Conservation (phyloP, 192 early-diverging fungal genomes). For the Coemansia sp. region DNA sequence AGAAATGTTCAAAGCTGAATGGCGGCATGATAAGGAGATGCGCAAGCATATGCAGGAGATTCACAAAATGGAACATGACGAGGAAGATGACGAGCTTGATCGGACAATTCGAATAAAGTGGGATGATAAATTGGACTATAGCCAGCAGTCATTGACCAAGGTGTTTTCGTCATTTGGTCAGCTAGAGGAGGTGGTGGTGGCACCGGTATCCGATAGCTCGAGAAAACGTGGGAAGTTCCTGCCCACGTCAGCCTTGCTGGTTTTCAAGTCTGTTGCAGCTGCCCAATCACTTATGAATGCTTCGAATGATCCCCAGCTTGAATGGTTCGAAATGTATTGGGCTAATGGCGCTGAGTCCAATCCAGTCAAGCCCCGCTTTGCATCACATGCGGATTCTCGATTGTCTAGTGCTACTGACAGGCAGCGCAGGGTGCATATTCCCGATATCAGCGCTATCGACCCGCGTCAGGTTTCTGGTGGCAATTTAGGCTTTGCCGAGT, state of each 20-base stretch:
- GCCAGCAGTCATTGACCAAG: constrained; percentile 14
- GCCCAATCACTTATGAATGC: constrained; percentile 41
- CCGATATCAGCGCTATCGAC: constrained; percentile 29
- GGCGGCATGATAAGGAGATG: constrained; percentile 26
- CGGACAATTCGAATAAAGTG: constrained; percentile 34
- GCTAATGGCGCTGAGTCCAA: constrained; percentile 28
- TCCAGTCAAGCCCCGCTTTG: constrained; percentile 11
- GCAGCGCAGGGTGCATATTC: constrained; percentile 5
- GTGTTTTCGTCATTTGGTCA: constrained; percentile 33
- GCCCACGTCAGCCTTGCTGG: constrained; percentile 33
- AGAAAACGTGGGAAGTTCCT: neutral
- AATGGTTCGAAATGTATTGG: constrained; percentile 30
- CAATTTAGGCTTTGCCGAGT: constrained; percentile 33
- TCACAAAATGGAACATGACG: neutral
- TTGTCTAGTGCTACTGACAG: neutral
- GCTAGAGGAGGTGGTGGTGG: constrained; percentile 44
- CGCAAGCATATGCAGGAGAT: constrained; percentile 29
- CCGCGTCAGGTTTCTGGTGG: constrained; percentile 27
- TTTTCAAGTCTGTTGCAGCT: constrained; percentile 33
- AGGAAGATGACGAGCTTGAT: constrained; percentile 31
- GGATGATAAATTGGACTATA: constrained; percentile 5
- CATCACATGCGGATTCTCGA: neutral
- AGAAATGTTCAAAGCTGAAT: constrained; percentile 23
- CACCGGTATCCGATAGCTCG: constrained; percentile 20
- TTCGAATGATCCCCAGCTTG: constrained; percentile 2